phyloP scores from a whole-genome alignment of 169 alveolate genomes.

The Plasmodium knowlesi region DNA sequence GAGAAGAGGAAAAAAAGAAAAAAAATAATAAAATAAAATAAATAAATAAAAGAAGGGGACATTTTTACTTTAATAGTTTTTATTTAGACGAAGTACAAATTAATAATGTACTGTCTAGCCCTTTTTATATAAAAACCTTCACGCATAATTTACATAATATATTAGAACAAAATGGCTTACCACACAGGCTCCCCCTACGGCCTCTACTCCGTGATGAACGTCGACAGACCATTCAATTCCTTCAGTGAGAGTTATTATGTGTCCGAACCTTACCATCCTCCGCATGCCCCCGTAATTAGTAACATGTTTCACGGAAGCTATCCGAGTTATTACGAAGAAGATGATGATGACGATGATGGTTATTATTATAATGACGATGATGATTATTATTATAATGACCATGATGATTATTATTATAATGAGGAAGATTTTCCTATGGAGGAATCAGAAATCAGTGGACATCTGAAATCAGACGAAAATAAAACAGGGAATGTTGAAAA shows the following conservation, averaged over 20 bases:
- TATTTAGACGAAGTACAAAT: too few relatives aligned
- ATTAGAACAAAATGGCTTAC: neutral
- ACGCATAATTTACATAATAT: too few relatives aligned
- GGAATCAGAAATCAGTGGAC: neutral
- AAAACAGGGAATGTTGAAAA: too few relatives aligned
- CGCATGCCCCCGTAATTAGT: neutral
- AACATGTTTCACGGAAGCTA: neutral
- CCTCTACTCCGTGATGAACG: neutral
- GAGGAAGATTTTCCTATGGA: neutral
- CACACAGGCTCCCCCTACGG: neutral
- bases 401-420: too few relatives aligned
- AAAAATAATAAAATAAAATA: too few relatives aligned
- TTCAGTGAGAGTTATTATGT: neutral
- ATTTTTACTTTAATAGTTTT: too few relatives aligned
- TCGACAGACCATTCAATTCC: neutral
- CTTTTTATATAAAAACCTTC: too few relatives aligned
- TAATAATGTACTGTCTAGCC: too few relatives aligned
- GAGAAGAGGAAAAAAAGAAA: too few relatives aligned
- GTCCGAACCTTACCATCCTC: neutral
- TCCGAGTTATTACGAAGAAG: neutral
- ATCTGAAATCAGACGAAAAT: neutral
- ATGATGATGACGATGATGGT: neutral
- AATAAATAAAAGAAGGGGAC: too few relatives aligned
- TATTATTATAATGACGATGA: too few relatives aligned
- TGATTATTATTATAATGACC: too few relatives aligned